Base-by-base conservation (phyloP, 345 rosid genomes). In the Sisymbrium irio region DNA sequence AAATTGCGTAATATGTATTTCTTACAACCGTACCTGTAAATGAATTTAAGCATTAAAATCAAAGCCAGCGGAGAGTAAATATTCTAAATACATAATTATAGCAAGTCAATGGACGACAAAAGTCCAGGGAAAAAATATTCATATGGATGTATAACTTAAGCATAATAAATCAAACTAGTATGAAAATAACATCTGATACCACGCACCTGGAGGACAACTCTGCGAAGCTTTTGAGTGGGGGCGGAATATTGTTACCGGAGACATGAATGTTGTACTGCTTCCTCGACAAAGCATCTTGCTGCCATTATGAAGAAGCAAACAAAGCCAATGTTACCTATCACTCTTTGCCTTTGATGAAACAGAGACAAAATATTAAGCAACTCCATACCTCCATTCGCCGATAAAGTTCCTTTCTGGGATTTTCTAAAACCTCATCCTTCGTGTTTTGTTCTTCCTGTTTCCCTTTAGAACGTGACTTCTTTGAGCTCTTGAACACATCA, bases 191-290 rank as follows among this genome's bases (percentile, higher is more conserved):
- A 64, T 14, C 46, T 4, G 40, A n/a, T 45, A 62, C 7, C 22
- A 60, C 66, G 55, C 72, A 94, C 98, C 96, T 86, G 1, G 87
- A 83, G 55, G 81, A 76, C 59, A 94, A 74, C 69, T 94, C 95
- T 0, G 85, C 74, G 40, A 94, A 91, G 81, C 80, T 77, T 73
- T 79, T 83, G 44, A 94, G 86, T 0, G 97, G 97, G 4, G 98
- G 71, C 42, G 98, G 93, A 39, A 89, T 79, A 47, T 85, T 85
- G 78, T 74, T 81, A 57, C 95, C 93, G n/a, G 91, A 83, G 33
- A 91, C 90, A 79, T 94, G 97, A 81, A 94, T 86, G 77, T 71
- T 83, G 74, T 83, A 76, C 78, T 79, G 83, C 81, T 94, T 94
- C 81, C 96, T 81, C 30, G 83, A 62, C 71, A 89, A 35, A 18